Percentiles rank a stretch among this genome's conserved stretches.
Conservation (phyloP, 2,329 filamentous ascomycete genomes). For the Neopestalotiopsis sp. region DNA sequence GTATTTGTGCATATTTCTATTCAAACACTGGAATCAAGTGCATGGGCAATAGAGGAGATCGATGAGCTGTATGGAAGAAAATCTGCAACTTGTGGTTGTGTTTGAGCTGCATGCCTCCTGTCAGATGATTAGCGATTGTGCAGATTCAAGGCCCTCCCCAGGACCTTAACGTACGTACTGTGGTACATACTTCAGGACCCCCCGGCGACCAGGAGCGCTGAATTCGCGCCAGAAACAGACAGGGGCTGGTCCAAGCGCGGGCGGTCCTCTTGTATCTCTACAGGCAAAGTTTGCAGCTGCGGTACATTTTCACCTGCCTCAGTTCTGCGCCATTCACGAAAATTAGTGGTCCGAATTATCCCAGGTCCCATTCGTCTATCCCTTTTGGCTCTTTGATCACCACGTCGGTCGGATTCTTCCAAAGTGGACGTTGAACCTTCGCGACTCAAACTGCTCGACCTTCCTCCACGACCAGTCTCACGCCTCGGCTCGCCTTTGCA, state of each 20-base stretch:
- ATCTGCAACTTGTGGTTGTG: not conserved
- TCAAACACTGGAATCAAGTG: not conserved
- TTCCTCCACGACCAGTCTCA: not conserved
- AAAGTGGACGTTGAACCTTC: slow-evolving; percentile 9
- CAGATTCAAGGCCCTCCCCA: not conserved
- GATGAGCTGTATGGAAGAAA: not conserved
- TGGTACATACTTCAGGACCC: not conserved
- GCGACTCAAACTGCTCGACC: slow-evolving; percentile 25
- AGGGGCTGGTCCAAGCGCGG: not conserved
- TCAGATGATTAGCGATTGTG: slow-evolving; percentile 2
- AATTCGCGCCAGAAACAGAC: not conserved
- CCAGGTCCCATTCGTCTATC: slow-evolving; percentile 12
- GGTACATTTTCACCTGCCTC: slow-evolving; percentile 6
- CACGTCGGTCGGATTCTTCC: slow-evolving; percentile 16
- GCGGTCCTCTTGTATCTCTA: not conserved
- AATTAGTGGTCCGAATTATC: slow-evolving; percentile 20
- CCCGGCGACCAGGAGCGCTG: not conserved
- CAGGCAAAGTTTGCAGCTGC: not conserved
- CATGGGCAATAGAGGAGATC: not conserved
- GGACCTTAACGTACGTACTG: not conserved
- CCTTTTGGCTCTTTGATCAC: slow-evolving; percentile 18
- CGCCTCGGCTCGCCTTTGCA: not conserved
- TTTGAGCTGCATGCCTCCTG: not conserved
- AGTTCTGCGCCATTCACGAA: slow-evolving; percentile 1
- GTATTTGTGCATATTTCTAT: not conserved